These are phyloP conservation scores for Chlorella sorokiniana DNA, from an alignment of 139 green algal species.

Conservation along the genomic window DNA sequence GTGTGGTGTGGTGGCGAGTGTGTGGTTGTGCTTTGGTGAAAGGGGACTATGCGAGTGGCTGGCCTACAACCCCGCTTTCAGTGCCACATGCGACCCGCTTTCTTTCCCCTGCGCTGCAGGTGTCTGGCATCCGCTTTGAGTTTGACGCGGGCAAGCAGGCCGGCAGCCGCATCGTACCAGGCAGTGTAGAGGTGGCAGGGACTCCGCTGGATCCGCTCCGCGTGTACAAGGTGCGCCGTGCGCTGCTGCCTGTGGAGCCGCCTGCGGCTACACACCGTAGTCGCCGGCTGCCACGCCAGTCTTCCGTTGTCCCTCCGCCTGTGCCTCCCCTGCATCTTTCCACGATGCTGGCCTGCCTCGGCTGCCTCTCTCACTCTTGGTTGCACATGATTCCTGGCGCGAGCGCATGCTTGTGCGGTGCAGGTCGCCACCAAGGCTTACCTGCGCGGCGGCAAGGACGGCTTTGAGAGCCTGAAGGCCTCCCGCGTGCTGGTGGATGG, in stretches of 20 bases:
- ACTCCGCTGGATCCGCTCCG: constrained; percentile 48
- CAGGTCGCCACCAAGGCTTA: constrained; percentile 72
- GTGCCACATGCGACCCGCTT: no score
- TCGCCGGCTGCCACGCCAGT: neutral
- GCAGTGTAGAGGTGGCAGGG: constrained; percentile 50
- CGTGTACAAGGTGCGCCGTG: constrained; percentile 43
- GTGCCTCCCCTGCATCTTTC: neutral
- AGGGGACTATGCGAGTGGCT: no score
- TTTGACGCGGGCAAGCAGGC: constrained; percentile 62
- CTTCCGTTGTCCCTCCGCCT: neutral
- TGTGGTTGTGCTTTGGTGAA: neutral
- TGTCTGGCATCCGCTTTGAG: constrained; percentile 64
- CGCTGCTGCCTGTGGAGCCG: no score
- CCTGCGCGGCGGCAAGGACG: constrained; percentile 76
- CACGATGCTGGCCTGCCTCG: no score
- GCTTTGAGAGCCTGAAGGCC: constrained; percentile 62
- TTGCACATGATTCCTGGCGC: no score
- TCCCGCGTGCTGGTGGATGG: constrained; percentile 35
- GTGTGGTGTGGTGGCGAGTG: no score
- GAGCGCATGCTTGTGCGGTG: neutral
- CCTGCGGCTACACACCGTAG: no score
- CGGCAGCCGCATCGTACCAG: constrained; percentile 50
- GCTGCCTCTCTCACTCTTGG: neutral
- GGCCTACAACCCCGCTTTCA: no score
- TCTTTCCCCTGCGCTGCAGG: constrained; percentile 34